Base-by-base conservation (phyloP, 1,139 yeast genomes). In the Suhomyces choctaworum region DNA sequence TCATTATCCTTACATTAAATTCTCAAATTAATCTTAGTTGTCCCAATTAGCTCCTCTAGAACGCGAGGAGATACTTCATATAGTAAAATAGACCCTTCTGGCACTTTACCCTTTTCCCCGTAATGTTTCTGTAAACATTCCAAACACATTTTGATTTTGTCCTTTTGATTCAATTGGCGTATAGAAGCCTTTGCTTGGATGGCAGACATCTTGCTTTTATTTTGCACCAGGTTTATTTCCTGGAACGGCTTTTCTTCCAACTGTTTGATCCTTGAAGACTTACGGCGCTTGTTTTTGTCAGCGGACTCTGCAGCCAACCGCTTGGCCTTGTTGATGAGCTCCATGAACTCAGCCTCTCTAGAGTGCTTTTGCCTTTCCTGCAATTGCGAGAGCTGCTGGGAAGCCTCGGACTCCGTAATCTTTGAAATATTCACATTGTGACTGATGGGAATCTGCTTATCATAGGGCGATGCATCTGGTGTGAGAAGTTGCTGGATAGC, bases 381-480 rank as follows among this genome's bases (percentile, higher is more conserved):
- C 8, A 38, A 24, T 15, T 31, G 31, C 5, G 38, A 29, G 12
- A 38, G 36, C 15, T 31, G 34, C 9, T 26, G 15, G 7, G 41
- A 36, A 7, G 43, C 43, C 13, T 37, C 37, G 6, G 43, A 36
- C 16, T 16, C 28, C 12, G 31, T 19, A 8, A 37, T 27, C 14
- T 37, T 31, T 12, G 24, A 16, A 10, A 37, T 16, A 24, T 37
- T 34, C 11, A 24, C 27, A n/a, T n/a, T n/a, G n/a, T 16, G 23
- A 11, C 7, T 16, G 7, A 22, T 14, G 3, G 25, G 22, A 3
- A 24, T 27, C 9, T 24, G 32, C 7, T 17, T 29, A 16, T 56
- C 61, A 29, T 50, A 47, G 2, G 72, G 72, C 4, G 70, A 62
- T 1, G 66, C 45, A 19, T 63, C 66, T 1, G 73, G 73, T 0